Evolutionary conservation across 305 asterid genomes (phyloP), one percentile per base, ranked within the genome.

Genomic region (Fraxinus nigra): DNA sequence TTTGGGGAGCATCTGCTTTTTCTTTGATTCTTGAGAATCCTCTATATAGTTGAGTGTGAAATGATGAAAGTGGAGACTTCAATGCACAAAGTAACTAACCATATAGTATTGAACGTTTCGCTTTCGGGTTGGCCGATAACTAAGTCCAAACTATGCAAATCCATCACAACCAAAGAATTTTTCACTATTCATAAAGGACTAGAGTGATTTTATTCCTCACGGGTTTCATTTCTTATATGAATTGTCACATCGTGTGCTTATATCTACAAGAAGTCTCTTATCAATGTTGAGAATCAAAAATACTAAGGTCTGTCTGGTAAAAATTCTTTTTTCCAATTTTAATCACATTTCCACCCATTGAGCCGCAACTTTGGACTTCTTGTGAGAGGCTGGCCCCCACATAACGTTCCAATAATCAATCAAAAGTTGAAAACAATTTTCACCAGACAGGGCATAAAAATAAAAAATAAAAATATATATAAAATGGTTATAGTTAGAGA

Each of bases 41-140:
- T 69, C 81, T 6, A 48, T 28, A 43, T 83, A 77, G 86, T 67
- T 80, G 85, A n/a, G 34, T 26, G 7, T 75, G 69, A 48, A 80
- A 86, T 83, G 24, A 86, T 86, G 69, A 72, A 40, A 46, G 18
- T 70, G 51, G 26, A 34, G 87, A 86, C 87, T 34, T 8, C 33
- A 28, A 20, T n/a, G 59, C 59, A 67, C 26, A 81, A 51, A 81
- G 24, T 72, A 59, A 34, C 86, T 61, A 79, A 83, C 88, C 48
- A 75, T 18, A 56, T 30, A 63, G 35, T 32, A 65, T 28, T 51
- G 77, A 40, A 86, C 89, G 85, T 86, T 83, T 86, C 85, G 84
- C 46, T 81, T 40, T 8, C 28, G 30, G 87, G 84, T 84, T 86
- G 89, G 87, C 61, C 81, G 10, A 24, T 1, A 72, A 76, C 63